phyloP scores from a whole-genome alignment of 1,284 basidiomycete species.

The Sporisorium sorghi region DNA sequence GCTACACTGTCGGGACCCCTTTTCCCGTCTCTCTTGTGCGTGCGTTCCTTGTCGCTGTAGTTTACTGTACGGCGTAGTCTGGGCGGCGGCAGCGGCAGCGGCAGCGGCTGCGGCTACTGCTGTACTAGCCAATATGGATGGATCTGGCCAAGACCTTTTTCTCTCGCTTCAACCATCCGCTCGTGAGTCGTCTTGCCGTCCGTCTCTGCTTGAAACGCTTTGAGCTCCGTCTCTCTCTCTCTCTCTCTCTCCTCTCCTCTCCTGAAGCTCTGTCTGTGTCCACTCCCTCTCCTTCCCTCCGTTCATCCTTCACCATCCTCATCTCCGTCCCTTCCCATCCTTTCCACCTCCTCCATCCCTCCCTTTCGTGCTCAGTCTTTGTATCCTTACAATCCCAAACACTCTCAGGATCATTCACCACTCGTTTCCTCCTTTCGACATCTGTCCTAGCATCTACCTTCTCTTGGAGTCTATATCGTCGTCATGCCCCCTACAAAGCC shows the following conservation, averaged over 20 bases:
- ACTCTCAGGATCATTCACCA: too few species aligned
- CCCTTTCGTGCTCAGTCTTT: background rate
- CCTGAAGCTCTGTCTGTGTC: too few species aligned
- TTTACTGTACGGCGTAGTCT: too few species aligned
- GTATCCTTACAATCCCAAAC: background rate
- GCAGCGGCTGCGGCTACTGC: too few species aligned
- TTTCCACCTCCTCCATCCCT: background rate
- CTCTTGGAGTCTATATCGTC: too few species aligned
- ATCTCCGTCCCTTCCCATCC: background rate
- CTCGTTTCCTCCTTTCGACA: background rate
- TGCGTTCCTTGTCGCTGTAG: background rate
- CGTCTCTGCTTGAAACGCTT: background rate
- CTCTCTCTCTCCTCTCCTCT: background rate
- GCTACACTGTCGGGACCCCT: too few species aligned
- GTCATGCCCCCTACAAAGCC: constrained; percentile 28
- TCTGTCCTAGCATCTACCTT: background rate
- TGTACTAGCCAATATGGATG: too few species aligned
- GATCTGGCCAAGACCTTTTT: background rate
- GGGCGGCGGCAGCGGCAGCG: too few species aligned
- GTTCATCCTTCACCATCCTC: background rate
- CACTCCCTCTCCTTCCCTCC: background rate
- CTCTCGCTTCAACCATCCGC: background rate
- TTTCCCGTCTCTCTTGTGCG: background rate
- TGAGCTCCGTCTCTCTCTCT: background rate
- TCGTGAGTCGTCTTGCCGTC: background rate